Evolutionary conservation across 2,329 filamentous ascomycete species (phyloP), one percentile per base, ranked within the genome.

Genomic region (Aureobasidium pullulans): DNA sequence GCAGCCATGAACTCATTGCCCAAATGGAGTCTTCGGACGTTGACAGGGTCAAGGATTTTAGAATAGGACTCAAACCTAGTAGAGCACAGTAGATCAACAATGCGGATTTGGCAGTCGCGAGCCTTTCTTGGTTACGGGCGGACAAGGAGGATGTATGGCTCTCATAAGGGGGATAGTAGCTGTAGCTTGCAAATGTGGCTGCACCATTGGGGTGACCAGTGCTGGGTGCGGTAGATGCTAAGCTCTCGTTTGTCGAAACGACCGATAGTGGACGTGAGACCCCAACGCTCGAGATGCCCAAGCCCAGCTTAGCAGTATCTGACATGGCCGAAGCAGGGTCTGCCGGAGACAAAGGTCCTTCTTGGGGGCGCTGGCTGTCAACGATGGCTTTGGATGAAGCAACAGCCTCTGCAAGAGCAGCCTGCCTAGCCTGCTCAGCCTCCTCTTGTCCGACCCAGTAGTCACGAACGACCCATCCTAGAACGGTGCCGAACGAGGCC

Each of bases 11-110:
- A 53, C 90, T 94, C 78, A 99, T 88, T 60, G 94, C 90, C 94
- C 94, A 99, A 71, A 99, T 99, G 44, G 88, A 94, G 79, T 99
- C 94, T 59, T 84, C 88, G 7, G 90, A 93, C 4, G 93, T 97
- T 5, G 92, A 96, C 53, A 83, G 84, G 0, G 94, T 99, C n/a
- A 99, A 82, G 1, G 92, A 96, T 73, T 96, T 96, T 62, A 99
- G 84, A 64, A 99, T 97, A 0, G 94, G 94, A 43, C 90, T 96
- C 4, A 99, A 81, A 10, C 93, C 94, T 3, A 97, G 84, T 13
- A 99, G 81, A 4, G 91, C 92, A 66, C 88, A 95, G 75, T 95
- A 96, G 67, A 97, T 97, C 52, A 97, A 81, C 39, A 95, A 79
- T 0, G 92, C 92, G 0, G 92, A 96, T 74, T 97, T 97, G 65